A percentile compares a stretch with the other conserved stretches of the same genome.
These are phyloP conservation scores for Capsaspora owczarzaki DNA, from an alignment of 78 protist species.

Conservation along the genomic window DNA sequence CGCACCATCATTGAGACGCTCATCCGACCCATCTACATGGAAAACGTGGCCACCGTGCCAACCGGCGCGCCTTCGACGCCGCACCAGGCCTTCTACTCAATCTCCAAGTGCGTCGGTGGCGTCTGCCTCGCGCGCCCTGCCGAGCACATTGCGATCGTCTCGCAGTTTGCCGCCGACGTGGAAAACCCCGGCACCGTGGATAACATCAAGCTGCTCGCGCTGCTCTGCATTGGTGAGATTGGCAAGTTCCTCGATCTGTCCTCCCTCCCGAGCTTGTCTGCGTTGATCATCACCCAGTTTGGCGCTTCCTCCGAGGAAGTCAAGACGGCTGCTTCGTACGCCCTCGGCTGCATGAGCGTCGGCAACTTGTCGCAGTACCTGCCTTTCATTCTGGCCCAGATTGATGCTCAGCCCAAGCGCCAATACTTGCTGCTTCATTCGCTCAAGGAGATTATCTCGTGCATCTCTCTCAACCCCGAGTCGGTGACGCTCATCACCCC, in stretches of 20 bases:
- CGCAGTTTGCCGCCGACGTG: too few relatives aligned
- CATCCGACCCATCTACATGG: too few relatives aligned
- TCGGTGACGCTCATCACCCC: neutral
- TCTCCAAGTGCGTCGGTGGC: too few relatives aligned
- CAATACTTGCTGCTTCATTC: conserved; percentile 80
- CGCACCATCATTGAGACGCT: too few relatives aligned
- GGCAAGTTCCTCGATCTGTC: conserved; percentile 62
- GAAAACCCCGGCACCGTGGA: too few relatives aligned
- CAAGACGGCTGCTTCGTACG: conserved; percentile 65
- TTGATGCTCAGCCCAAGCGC: conserved; percentile 41
- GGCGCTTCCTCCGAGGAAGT: conserved; percentile 61
- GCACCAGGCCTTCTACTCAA: too few relatives aligned
- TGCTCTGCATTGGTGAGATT: conserved; percentile 78
- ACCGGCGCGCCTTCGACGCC: too few relatives aligned
- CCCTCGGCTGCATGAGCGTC: conserved; percentile 49
- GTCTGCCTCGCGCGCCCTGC: too few relatives aligned
- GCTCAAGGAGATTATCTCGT: conserved; percentile 47
- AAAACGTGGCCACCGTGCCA: too few relatives aligned
- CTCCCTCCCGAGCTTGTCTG: neutral
- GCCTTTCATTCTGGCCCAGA: conserved; percentile 58
- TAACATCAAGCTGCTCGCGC: conserved; percentile 41
- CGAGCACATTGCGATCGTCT: too few relatives aligned
- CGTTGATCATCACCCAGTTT: conserved; percentile 15
- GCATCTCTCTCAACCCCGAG: neutral
- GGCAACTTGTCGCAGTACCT: conserved; percentile 45